Evolutionary conservation across 352 stramenopile species (phyloP).

Genomic region (Globisporangium sylvaticum): DNA sequence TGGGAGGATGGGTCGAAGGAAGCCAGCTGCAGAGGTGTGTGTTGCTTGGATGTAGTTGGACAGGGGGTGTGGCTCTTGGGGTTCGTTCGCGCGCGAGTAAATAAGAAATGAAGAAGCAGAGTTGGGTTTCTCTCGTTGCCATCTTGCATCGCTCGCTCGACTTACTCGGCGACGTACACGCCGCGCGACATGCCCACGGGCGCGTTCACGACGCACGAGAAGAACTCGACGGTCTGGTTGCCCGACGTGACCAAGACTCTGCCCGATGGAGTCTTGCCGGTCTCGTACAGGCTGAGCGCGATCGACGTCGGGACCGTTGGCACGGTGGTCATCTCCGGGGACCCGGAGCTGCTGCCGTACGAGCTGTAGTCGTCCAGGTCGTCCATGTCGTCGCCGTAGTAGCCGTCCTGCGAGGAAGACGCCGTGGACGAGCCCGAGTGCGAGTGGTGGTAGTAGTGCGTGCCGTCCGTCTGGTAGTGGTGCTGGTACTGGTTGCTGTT

Average conservation of each 20-base stretch:
- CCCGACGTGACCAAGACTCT: conserved; percentile 68
- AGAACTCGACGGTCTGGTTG: conserved; percentile 87
- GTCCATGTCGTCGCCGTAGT: conserved; percentile 73
- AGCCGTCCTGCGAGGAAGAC: conserved; percentile 75
- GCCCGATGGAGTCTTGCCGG: conserved; percentile 73
- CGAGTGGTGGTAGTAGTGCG: conserved; percentile 64
- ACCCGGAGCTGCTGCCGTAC: conserved; percentile 17
- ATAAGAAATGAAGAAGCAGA: conserved; percentile 21
- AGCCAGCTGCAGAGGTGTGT: background rate
- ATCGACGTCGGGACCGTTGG: conserved; percentile 70
- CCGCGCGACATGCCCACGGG: conserved; percentile 44
- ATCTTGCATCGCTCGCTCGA: background rate
- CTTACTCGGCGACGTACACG: conserved; percentile 65
- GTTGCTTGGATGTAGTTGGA: conserved; percentile 5
- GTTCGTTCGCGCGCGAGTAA: conserved; percentile 7
- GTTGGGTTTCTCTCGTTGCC: conserved; percentile 3
- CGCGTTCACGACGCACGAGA: conserved; percentile 74
- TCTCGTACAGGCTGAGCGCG: conserved; percentile 69
- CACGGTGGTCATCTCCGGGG: conserved; percentile 73
- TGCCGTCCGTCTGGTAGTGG: conserved; percentile 47
- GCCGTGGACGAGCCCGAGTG: conserved; percentile 70
- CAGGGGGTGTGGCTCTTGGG: background rate
- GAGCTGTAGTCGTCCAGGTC: conserved; percentile 60
- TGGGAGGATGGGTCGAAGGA: background rate
- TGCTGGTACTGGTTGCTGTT: conserved; percentile 31